Conservation (phyloP, 495 filamentous ascomycete species). For the Pyrenopolyporus hunteri region DNA sequence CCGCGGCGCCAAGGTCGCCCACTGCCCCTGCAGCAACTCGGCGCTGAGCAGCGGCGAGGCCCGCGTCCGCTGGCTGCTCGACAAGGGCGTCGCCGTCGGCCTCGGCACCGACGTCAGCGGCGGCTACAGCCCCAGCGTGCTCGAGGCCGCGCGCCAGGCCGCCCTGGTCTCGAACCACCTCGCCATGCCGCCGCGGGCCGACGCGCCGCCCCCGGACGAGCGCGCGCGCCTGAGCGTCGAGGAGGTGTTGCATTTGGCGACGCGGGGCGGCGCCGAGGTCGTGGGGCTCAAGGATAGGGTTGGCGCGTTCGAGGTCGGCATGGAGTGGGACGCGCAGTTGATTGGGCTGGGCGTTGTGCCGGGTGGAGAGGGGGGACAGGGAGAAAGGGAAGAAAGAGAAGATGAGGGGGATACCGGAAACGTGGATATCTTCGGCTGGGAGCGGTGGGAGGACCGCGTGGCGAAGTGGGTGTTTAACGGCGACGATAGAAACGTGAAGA, state of each 20-base stretch:
- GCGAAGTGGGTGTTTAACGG: constrained; percentile 92
- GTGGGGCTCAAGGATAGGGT: constrained; percentile 71
- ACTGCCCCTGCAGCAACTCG: constrained; percentile 88
- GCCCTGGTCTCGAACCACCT: constrained; percentile 72
- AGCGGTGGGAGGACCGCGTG: constrained; percentile 75
- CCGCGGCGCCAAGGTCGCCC: constrained; percentile 69
- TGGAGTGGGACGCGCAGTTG: constrained; percentile 87
- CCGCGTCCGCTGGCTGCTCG: constrained; percentile 72
- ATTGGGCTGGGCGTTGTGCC: constrained; percentile 61
- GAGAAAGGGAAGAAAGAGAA: constrained; percentile 33
- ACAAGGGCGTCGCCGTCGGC: constrained; percentile 76
- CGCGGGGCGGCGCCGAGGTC: constrained; percentile 77
- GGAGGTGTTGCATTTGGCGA: constrained; percentile 87
- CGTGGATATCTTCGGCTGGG: constrained; percentile 88
- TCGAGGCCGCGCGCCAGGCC: constrained; percentile 81
- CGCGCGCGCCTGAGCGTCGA: constrained; percentile 72
- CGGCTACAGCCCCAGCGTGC: constrained; percentile 77
- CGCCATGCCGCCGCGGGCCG: constrained; percentile 52
- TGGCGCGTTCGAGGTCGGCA: constrained; percentile 82
- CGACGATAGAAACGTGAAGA: constrained; percentile 79
- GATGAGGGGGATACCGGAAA: constrained; percentile 47
- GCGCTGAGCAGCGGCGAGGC: constrained; percentile 77
- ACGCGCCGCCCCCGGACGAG: constrained; percentile 34
- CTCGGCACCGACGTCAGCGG: constrained; percentile 90
- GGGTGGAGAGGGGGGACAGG: constrained; percentile 13